Percentiles rank a stretch among this genome's conserved stretches.
These are phyloP conservation scores for Saitozyma sp. DNA, from an alignment of 768 basidiomycete genomes.

Conservation along the genomic window DNA sequence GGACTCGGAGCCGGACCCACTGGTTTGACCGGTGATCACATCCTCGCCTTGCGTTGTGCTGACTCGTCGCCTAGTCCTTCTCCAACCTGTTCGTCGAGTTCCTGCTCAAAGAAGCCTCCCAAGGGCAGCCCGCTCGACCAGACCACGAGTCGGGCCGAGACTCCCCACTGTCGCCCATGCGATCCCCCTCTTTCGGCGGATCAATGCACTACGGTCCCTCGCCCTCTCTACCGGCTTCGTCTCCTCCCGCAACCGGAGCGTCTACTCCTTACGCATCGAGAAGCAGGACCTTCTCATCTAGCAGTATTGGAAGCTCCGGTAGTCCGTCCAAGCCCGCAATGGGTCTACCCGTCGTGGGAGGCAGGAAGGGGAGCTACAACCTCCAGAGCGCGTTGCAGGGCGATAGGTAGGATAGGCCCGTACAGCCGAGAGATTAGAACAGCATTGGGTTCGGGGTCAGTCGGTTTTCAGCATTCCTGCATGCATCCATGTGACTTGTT, in stretches of 20 bases:
- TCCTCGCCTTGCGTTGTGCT: not conserved
- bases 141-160: not conserved
- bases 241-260: constrained; percentile 16
- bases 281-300: constrained; percentile 12
- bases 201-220: constrained; percentile 1
- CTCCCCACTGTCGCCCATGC: constrained; percentile 4
- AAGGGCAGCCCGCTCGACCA: constrained; percentile 50
- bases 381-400: constrained; percentile 12
- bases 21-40: not conserved
- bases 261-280: constrained; percentile 47
- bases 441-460: too few relatives aligned
- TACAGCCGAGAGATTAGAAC: not conserved
- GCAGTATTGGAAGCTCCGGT: constrained; percentile 5
- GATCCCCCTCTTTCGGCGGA: constrained; percentile 6
- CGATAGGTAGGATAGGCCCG: not conserved
- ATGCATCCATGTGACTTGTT: too few relatives aligned
- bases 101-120: constrained; percentile 82
- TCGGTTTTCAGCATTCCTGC: too few relatives aligned
- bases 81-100: constrained; percentile 98
- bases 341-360: constrained; percentile 4
- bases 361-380: constrained; percentile 11
- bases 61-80: constrained; percentile 68
- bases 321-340: constrained; percentile 15
- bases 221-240: constrained; percentile 17
- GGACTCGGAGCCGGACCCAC: not conserved